phyloP scores from a whole-genome alignment of 441 rosid species.

The Theobroma grandiflorum region DNA sequence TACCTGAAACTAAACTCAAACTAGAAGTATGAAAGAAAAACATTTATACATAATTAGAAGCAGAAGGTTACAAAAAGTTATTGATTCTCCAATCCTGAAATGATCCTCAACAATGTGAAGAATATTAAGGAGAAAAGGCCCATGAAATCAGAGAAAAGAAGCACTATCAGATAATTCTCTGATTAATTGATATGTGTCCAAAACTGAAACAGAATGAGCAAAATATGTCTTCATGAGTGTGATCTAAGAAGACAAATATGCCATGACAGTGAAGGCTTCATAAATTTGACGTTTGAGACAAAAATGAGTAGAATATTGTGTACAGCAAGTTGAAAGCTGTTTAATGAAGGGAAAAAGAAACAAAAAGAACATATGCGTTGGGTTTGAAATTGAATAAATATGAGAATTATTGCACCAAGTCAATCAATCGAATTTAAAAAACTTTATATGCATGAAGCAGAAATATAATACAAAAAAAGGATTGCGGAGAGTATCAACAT shows the following conservation, averaged over 20 bases:
- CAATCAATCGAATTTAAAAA: not conserved
- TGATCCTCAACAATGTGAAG: not conserved
- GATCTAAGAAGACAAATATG: not conserved
- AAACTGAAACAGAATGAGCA: not conserved
- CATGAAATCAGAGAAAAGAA: not conserved
- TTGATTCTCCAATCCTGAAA: not conserved
- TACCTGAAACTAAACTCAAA: not conserved
- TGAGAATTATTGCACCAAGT: not conserved
- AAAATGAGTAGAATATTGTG: not conserved
- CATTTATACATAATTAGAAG: not conserved
- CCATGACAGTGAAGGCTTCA: not conserved
- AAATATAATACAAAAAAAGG: not conserved
- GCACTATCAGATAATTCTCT: not conserved
- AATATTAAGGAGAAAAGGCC: not conserved
- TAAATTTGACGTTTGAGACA: not conserved
- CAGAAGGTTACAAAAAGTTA: not conserved
- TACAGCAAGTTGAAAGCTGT: not conserved
- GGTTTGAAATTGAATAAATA: not conserved
- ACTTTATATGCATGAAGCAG: not conserved
- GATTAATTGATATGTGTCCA: not conserved
- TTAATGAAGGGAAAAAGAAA: not conserved
- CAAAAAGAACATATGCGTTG: not conserved
- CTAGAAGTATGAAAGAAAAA: not conserved
- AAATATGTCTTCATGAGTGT: not conserved
- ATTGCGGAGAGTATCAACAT: not conserved